Evolutionary conservation across 2,329 filamentous ascomycete species (phyloP).

Genomic region (Epichloe uncinata): DNA sequence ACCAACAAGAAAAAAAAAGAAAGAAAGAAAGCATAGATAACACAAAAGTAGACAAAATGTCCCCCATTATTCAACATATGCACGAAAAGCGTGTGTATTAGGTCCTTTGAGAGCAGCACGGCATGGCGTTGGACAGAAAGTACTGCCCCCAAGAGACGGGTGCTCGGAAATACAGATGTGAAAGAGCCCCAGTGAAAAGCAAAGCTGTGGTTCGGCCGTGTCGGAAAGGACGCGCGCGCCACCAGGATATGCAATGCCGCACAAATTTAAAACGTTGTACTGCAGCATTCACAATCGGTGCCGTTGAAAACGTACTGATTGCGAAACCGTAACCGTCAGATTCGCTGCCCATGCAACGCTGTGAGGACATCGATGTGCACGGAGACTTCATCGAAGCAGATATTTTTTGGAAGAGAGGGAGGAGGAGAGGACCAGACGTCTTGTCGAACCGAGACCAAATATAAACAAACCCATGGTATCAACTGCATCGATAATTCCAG

Average conservation of each 20-base stretch:
- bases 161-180: conserved; percentile 12
- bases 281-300: background rate
- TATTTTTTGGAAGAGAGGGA: background rate
- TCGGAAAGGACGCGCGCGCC: conserved; percentile 14
- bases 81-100: conserved; percentile 17
- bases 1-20: conserved; percentile 6
- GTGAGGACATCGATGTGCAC: background rate
- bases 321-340: background rate
- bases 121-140: conserved; percentile 10
- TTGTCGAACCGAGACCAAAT: conserved; percentile 4
- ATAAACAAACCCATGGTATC: conserved; percentile 10
- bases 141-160: background rate
- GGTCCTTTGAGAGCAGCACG: conserved; percentile 7
- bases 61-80: conserved; percentile 15
- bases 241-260: conserved; percentile 1
- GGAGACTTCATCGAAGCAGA: background rate
- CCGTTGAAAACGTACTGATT: background rate
- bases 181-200: conserved; percentile 19
- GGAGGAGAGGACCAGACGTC: background rate
- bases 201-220: conserved; percentile 9
- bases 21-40: conserved; percentile 9
- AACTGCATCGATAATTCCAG: conserved; percentile 4
- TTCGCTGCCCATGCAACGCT: background rate
- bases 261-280: background rate
- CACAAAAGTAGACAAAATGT: conserved; percentile 10